Base-by-base conservation (phyloP, 306 rosid species). In the Castanea mollissima region DNA sequence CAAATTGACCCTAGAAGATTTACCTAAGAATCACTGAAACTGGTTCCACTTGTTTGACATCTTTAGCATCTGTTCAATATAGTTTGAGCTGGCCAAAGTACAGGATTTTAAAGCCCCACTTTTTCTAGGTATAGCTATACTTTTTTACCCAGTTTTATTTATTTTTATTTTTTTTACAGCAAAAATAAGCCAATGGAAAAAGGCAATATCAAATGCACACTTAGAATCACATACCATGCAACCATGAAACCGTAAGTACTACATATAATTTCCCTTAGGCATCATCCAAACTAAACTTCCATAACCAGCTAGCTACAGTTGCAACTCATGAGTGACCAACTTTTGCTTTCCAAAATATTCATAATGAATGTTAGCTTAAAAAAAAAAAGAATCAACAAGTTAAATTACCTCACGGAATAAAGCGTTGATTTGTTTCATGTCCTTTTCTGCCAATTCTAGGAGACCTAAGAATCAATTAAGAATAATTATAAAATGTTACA, bases 371-470 rank as follows among this genome's bases (percentile, higher is more conserved):
- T 63, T 14, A 63, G 15, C 11, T 34, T 1, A 7, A 7, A 67
- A 18, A 67, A 9, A 13, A 27, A 14, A 21, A 15, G 1, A 49
- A 73, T 27, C 52, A 69, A 71, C 77, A 59, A 63, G 68, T 71
- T 27, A 58, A 74, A 78, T 81, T 88, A 92, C 99, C 99, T 95
- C 99, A 49, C 88, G 86, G 67, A 95, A 92, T 77, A 95, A 83
- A 76, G 89, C 84, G 71, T 85, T 95, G 69, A 95, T 87, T 90
- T 89, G 90, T 82, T 86, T 91, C 93, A 92, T 89, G 85, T 92
- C 99, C 92, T 92, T 95, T 81, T 91, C 96, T 46, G 93, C 82
- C 91, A 95, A 86, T 67, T 95, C 94, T 74, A 91, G 88, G 84
- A 92, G 74, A 95, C 92, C 99, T 95, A 85, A 69, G 67, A 86